Conservation (phyloP, 306 rosid genomes). For the Quercus wislizeni region DNA sequence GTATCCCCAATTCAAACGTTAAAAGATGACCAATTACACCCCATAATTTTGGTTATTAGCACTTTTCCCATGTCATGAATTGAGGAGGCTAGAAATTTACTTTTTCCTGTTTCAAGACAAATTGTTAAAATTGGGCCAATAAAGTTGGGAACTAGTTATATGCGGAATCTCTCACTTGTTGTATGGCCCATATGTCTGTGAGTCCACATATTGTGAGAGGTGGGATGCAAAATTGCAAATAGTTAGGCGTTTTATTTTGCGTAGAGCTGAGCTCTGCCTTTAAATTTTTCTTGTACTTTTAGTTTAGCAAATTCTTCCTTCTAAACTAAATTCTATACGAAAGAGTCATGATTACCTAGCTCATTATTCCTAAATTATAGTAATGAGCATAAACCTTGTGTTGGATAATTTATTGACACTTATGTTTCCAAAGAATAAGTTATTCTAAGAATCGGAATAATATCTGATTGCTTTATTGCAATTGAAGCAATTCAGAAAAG, state of each 20-base stretch:
- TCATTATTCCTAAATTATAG: not conserved
- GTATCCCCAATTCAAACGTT: slow-evolving; percentile 5
- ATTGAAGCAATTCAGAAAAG: slow-evolving; percentile 23
- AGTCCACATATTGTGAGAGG: too few relatives aligned
- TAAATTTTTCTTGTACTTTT: not conserved
- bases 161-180: too few relatives aligned
- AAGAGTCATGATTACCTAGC: too few relatives aligned
- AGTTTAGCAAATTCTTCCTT: not conserved
- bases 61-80: not conserved
- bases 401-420: not conserved
- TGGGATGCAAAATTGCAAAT: too few relatives aligned
- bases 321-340: not conserved
- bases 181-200: too few relatives aligned
- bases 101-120: not conserved
- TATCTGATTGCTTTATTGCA: slow-evolving; percentile 19
- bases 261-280: not conserved
- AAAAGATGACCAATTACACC: not conserved
- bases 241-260: too few relatives aligned
- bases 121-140: not conserved
- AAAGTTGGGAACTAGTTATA: too few relatives aligned
- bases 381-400: not conserved
- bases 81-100: not conserved
- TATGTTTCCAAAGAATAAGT: not conserved
- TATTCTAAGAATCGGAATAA: slow-evolving; percentile 27
- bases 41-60: not conserved